Evolutionary conservation across 768 basidiomycete species (phyloP), one percentile per base, ranked within the genome.

Genomic region (Lactarius vividus): DNA sequence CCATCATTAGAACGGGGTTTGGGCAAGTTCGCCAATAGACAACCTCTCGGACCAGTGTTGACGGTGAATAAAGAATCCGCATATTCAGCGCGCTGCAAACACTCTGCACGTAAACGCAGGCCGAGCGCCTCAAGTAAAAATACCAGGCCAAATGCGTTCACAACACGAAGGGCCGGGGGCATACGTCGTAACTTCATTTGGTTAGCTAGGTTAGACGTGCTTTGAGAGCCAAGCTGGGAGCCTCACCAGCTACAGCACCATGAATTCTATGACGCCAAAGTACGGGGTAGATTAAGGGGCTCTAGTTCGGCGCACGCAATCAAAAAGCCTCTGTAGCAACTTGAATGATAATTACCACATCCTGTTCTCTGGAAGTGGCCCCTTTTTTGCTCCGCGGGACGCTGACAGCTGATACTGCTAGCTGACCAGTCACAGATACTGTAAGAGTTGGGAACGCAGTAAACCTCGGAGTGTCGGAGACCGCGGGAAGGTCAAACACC

Each of bases 391-490:
- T 88, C 79, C 3, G 80, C 84, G 4, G 79, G 74, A 56, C 74
- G 75, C 77, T 78, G 61, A 54, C 13, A 37, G 37, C 23, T 28
- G 40, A 31, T 23, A 62, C 39, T 13, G 31, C 37, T 37, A 61
- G 58, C n/a, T 28, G 56, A 35, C 28, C 18, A 52, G 29, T 49
- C 4, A 31, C 13, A 33, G 49, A 31, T 9, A 55, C 18, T n/a
- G n/a, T n/a, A n/a, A n/a, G 57, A 13, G 29, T 26, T 28, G 29
- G 33, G 35, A 44, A 29, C 6, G 28, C 23, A 4, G 70, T 72
- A 31, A 65, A 78, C 78, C 77, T 92, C 90, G 89, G 90, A n/a
- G 91, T 84, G 20, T 88, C 88, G 8, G 88, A 88, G 5, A 82
- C 79, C 82, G 87, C 70, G 7, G 23, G 13, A 61, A 62, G 33